phyloP scores from a whole-genome alignment of 768 basidiomycete genomes.

The Serpula lacrymans region DNA sequence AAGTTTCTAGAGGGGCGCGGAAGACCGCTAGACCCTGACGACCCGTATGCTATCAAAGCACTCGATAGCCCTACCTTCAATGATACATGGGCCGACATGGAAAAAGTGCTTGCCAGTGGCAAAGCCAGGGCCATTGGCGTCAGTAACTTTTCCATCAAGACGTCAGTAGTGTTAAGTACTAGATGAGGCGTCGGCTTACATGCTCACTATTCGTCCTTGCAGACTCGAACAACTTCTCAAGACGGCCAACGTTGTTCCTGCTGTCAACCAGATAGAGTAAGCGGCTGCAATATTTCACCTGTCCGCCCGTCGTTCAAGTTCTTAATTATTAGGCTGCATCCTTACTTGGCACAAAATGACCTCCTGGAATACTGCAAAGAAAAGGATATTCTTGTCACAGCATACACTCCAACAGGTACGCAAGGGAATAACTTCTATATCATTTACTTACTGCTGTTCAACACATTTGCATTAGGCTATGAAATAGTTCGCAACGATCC shows the following conservation, averaged over 20 bases:
- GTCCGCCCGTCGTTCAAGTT: background rate
- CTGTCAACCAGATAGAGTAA: constrained; percentile 48
- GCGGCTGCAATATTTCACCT: constrained; percentile 7
- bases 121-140: constrained; percentile 53
- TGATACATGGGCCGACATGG: constrained; percentile 49
- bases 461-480: constrained; percentile 30
- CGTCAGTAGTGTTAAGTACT: constrained; percentile 28
- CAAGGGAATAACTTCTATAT: background rate
- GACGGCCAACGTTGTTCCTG: constrained; percentile 41
- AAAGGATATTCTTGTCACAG: constrained; percentile 48
- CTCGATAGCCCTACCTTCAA: constrained; percentile 23
- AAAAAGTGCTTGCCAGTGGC: constrained; percentile 44
- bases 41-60: constrained; percentile 5
- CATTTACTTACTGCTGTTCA: background rate
- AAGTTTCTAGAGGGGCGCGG: constrained; percentile 1
- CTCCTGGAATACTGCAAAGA: constrained; percentile 43
- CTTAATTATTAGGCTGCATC: constrained; percentile 38
- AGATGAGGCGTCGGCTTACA: background rate
- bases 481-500: constrained; percentile 44
- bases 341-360: constrained; percentile 48
- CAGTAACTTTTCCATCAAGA: constrained; percentile 59
- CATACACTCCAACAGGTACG: constrained; percentile 47
- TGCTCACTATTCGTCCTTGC: constrained; percentile 3
- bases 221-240: constrained; percentile 40
- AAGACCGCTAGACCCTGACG: constrained; percentile 6